Evolutionary conservation across 2,329 filamentous ascomycete species (phyloP).

Genomic region (Pseudocercospora ulei): DNA sequence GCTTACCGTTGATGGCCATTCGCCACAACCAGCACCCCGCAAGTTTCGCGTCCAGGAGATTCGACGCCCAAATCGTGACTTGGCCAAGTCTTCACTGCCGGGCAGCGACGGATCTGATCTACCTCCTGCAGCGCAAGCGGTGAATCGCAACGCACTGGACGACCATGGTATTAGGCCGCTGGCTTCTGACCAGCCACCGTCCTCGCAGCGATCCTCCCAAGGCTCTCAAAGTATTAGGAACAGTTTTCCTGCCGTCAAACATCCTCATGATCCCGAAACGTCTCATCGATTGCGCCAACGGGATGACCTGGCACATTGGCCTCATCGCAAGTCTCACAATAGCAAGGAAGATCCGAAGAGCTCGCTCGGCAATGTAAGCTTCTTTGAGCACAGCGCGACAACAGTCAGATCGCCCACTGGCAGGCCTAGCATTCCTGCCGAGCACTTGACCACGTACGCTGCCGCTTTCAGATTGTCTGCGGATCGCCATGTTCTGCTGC

Average conservation of each 20-base stretch:
- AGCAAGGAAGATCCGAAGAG: constrained; percentile 10
- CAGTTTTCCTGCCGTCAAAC: constrained; percentile 67
- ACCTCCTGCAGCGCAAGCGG: constrained; percentile 16
- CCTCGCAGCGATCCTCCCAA: constrained; percentile 27
- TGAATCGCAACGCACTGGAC: not conserved
- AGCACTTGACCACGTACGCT: constrained; percentile 21
- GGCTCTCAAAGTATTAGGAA: constrained; percentile 44
- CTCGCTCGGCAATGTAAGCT: not conserved
- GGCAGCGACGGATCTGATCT: constrained; percentile 14
- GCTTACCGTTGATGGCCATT: constrained; percentile 9
- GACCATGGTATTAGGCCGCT: constrained; percentile 3
- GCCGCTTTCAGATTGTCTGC: constrained; percentile 21
- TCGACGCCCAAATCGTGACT: constrained; percentile 9
- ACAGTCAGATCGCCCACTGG: not conserved
- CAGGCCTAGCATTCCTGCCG: not conserved
- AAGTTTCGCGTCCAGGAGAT: constrained; percentile 27
- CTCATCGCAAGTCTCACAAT: constrained; percentile 13
- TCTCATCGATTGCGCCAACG: constrained; percentile 58
- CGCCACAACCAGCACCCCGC: constrained; percentile 17
- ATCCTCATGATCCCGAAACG: constrained; percentile 57
- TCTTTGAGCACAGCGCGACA: not conserved
- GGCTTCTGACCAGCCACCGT: constrained; percentile 21
- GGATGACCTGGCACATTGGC: constrained; percentile 29
- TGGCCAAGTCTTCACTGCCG: constrained; percentile 5
- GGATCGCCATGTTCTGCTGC: constrained; percentile 30